Evolutionary conservation across 2,329 filamentous ascomycete species (phyloP).

Genomic region (Fusarium sp.): DNA sequence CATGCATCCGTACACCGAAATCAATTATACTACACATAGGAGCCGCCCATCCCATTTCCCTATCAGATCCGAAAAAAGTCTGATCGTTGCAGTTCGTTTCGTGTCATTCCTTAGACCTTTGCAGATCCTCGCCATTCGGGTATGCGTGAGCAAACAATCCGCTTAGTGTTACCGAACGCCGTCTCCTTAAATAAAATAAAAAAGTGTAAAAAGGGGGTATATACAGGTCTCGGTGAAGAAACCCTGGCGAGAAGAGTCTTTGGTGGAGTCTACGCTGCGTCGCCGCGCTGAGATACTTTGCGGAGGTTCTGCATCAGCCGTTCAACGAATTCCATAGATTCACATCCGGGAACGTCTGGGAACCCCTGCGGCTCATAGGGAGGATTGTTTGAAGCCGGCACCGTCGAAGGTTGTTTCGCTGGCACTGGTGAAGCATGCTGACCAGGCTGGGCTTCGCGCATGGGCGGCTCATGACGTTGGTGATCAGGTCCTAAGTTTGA

Average conservation of each 20-base stretch:
- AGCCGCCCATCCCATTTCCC: constrained; percentile 13
- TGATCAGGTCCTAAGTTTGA: neutral
- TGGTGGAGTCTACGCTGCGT: constrained; percentile 10
- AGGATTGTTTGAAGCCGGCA: neutral
- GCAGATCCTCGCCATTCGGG: constrained; percentile 1
- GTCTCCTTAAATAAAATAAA: constrained; percentile 22
- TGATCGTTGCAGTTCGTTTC: constrained; percentile 15
- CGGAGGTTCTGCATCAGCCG: constrained; percentile 68
- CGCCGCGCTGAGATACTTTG: constrained; percentile 53
- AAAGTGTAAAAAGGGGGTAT: constrained; percentile 26
- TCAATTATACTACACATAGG: constrained; percentile 27
- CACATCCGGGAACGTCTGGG: constrained; percentile 60
- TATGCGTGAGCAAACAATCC: constrained; percentile 16
- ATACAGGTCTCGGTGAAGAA: constrained; percentile 9
- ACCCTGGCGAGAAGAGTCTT: neutral
- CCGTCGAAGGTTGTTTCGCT: neutral
- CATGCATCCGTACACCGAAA: constrained; percentile 19
- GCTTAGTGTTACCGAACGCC: constrained; percentile 30
- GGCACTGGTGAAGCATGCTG: neutral
- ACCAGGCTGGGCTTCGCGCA: neutral
- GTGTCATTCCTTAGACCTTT: constrained; percentile 16
- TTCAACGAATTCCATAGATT: constrained; percentile 67
- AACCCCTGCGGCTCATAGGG: constrained; percentile 52
- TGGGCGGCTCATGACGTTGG: neutral
- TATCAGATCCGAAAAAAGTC: constrained; percentile 12